Evolutionary conservation across 1,139 yeast genomes (phyloP).

Genomic region (Kodamaea alishanica): DNA sequence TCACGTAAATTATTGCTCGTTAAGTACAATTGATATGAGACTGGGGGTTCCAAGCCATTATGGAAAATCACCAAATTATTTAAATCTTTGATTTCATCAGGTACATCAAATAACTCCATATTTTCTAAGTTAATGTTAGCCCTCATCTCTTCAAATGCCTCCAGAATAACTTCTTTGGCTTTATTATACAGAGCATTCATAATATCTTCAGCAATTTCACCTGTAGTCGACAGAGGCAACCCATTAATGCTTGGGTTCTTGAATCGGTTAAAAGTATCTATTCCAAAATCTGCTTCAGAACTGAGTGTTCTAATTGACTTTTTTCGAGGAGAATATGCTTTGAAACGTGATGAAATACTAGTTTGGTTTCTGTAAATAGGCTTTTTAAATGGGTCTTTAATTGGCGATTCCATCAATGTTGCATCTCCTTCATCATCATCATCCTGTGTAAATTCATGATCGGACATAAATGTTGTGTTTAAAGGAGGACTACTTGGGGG

Average conservation of each 20-base stretch:
- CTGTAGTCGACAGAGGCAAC: slow-evolving; percentile 24
- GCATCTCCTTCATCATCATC: slow-evolving; percentile 18
- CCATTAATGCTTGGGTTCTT: slow-evolving; percentile 25
- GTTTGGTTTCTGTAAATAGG: slow-evolving; percentile 8
- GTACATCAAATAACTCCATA: slow-evolving; percentile 42
- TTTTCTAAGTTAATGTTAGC: slow-evolving; percentile 42
- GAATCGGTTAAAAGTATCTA: slow-evolving; percentile 43
- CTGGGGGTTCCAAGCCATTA: slow-evolving; percentile 26
- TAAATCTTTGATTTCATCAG: slow-evolving; percentile 55
- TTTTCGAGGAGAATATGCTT: slow-evolving; percentile 11
- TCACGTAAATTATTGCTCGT: slow-evolving; percentile 47
- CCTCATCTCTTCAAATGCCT: slow-evolving; percentile 38
- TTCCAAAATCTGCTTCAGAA: slow-evolving; percentile 48
- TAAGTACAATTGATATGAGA: slow-evolving; percentile 45
- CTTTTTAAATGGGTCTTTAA: slow-evolving; percentile 8
- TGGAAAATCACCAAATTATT: slow-evolving; percentile 42
- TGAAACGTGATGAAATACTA: slow-evolving; percentile 2
- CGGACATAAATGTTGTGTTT: slow-evolving; percentile 3
- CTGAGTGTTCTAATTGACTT: slow-evolving; percentile 18
- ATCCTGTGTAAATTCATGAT: slow-evolving; percentile 17
- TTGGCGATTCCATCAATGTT: slow-evolving; percentile 7
- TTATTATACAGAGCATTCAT: slow-evolving; percentile 9
- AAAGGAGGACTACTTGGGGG: slow-evolving; percentile 11
- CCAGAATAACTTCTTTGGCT: slow-evolving; percentile 35
- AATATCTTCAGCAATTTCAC: slow-evolving; percentile 10